Evolutionary conservation across 169 alveolate species (phyloP), one percentile per base, ranked within the genome.

Genomic region (Eimeria maxima): DNA sequence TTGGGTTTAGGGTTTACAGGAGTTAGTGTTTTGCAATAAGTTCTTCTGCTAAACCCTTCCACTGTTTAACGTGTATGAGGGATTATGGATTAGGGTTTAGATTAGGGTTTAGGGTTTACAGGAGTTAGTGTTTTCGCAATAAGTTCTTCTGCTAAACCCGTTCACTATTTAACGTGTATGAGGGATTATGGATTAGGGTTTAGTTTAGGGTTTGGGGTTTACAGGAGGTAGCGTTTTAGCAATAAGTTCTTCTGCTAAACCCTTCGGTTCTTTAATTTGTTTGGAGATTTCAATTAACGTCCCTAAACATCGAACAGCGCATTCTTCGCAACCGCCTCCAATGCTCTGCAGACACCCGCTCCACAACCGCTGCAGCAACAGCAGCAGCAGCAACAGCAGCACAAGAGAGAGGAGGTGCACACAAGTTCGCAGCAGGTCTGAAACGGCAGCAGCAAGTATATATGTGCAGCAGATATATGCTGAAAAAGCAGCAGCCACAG

Each of bases 341-440:
- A 92, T 38, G 18, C 55, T 74, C 27, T 24, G 55, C 33, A 74
- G 69, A 33, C 95, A 92, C 73, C 81, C 73, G 38, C 78, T 14
- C 55, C 91, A 84, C 27, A 92, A 24, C 13, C 60, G 88, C 95
- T 92, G 95, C 65, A 90, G 78, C 74, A 67, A 89, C 80, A 71
- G 42, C 95, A 67, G 57, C 83, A 67, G 69, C 81, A 67, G 95
- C 88, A 90, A 13, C 55, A 33, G 74, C 44, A 47, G 53, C 76
- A 44, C 6, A 11, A 60, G n/a, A 60, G 45, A 89, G 42, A 71
- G 57, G 87, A 67, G 57, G 44, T 33, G 38, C 38, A 33, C 38
- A 33, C 38, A 33, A 33, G 38, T 33, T 33, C 38, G 38, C 38
- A 33, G 38, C 38, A 33, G 38, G 38, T 33, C 2, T 33, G 38